Percentiles rank a stretch among this genome's conserved stretches.
These are phyloP conservation scores for Metschnikowia noctiluminum DNA, from an alignment of 805 yeast genomes.

Conservation along the genomic window DNA sequence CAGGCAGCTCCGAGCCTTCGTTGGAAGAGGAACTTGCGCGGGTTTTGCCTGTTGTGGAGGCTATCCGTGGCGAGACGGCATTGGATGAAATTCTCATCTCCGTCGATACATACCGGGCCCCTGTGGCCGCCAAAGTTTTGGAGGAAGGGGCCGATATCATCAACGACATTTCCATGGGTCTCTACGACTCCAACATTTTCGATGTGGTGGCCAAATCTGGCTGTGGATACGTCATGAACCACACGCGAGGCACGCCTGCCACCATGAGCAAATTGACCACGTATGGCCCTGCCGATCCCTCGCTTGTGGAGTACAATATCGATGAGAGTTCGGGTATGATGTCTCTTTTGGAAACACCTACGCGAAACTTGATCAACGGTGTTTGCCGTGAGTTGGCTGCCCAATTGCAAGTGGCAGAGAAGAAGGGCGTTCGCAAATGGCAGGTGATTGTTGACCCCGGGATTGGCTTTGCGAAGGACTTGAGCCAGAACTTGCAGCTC, in stretches of 20 bases:
- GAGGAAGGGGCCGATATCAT: slow-evolving; percentile 83
- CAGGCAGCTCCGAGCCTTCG: slow-evolving; percentile 64
- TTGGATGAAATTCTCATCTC: slow-evolving; percentile 55
- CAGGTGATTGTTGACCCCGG: slow-evolving; percentile 94
- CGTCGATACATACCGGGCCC: slow-evolving; percentile 81
- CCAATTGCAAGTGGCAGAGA: slow-evolving; percentile 54
- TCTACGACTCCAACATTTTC: slow-evolving; percentile 63
- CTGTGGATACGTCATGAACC: slow-evolving; percentile 79
- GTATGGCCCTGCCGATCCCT: slow-evolving; percentile 44
- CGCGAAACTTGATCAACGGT: slow-evolving; percentile 45
- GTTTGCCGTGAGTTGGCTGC: slow-evolving; percentile 63
- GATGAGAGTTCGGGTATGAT: slow-evolving; percentile 12
- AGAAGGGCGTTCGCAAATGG: slow-evolving; percentile 76
- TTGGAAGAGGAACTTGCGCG: slow-evolving; percentile 66
- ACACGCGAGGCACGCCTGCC: slow-evolving; percentile 76
- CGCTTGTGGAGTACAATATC: slow-evolving; percentile 35
- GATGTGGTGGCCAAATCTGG: slow-evolving; percentile 63
- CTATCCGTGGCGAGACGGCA: slow-evolving; percentile 46
- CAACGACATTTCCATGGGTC: slow-evolving; percentile 86
- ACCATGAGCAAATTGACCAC: slow-evolving; percentile 63
- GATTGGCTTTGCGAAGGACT: slow-evolving; percentile 87
- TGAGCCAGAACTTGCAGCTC: slow-evolving; percentile 64
- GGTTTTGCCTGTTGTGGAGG: slow-evolving; percentile 65
- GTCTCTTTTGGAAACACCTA: slow-evolving; percentile 19
- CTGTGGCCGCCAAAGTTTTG: slow-evolving; percentile 69